Percentiles rank a stretch among this genome's conserved stretches.
Conservation (phyloP, 1,284 basidiomycete genomes). For the Fomitopsis pinicola region DNA sequence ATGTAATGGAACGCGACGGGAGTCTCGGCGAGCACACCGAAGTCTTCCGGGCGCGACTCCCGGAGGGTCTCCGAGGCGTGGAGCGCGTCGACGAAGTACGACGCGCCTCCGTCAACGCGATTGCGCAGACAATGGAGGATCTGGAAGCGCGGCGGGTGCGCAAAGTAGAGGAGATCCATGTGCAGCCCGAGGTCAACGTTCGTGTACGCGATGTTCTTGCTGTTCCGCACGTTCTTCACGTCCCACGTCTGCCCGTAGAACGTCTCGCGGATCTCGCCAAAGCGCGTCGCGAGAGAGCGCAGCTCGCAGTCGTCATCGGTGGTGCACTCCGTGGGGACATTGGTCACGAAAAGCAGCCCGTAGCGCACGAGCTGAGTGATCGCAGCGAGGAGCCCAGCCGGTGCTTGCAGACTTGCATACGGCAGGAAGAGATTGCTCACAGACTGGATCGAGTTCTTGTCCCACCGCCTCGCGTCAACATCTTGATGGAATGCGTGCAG, state of each 20-base stretch:
- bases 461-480: conserved; percentile 32
- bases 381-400: conserved; percentile 42
- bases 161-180: conserved; percentile 92
- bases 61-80: conserved; percentile 63
- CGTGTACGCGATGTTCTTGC: conserved; percentile 94
- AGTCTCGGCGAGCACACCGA: conserved; percentile 55
- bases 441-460: conserved; percentile 30
- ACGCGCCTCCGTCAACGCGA: conserved; percentile 79
- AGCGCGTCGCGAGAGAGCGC: conserved; percentile 53
- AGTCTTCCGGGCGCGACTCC: conserved; percentile 45
- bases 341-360: conserved; percentile 54
- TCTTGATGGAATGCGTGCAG: conserved; percentile 38
- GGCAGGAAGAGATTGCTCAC: conserved; percentile 43
- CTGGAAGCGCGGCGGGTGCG: conserved; percentile 88
- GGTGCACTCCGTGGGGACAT: conserved; percentile 54
- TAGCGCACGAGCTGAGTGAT: conserved; percentile 52
- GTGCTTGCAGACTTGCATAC: conserved; percentile 40
- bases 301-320: conserved; percentile 62
- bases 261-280: conserved; percentile 80
- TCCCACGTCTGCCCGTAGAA: conserved; percentile 95
- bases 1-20: conserved; percentile 88
- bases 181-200: conserved; percentile 87
- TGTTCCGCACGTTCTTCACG: conserved; percentile 73
- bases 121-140: conserved; percentile 88
- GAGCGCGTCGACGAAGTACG: conserved; percentile 86